phyloP scores from a whole-genome alignment of 305 asterid species.

The Fraxinus floribunda region DNA sequence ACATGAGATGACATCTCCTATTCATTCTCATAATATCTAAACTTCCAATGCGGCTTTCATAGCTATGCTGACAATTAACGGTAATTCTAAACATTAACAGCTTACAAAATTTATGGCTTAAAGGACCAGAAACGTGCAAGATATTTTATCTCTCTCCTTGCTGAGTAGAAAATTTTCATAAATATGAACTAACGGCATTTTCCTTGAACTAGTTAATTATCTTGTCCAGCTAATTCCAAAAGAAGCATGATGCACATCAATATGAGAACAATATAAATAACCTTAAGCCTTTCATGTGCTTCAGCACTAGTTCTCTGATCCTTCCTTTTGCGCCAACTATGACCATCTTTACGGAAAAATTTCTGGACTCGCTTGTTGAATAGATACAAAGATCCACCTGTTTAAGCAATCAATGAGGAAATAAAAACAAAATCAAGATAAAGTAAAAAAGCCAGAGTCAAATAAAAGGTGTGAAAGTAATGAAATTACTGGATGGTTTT shows the following conservation, averaged over 20 bases:
- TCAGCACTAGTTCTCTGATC: constrained; percentile 91
- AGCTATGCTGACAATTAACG: constrained; percentile 6
- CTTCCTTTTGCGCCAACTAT: constrained; percentile 90
- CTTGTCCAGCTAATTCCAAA: not conserved
- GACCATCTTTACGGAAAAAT: constrained; percentile 73
- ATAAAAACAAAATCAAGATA: constrained; percentile 12
- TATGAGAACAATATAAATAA: constrained; percentile 28
- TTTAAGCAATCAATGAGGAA: constrained; percentile 19
- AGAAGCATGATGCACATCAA: not conserved
- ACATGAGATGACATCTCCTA: constrained; percentile 1
- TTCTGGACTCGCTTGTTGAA: constrained; percentile 73
- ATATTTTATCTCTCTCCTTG: not conserved
- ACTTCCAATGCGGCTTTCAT: constrained; percentile 2
- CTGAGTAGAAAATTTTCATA: not conserved
- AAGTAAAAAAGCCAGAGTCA: constrained; percentile 4
- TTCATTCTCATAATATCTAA: constrained; percentile 6
- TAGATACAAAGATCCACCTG: constrained; percentile 83
- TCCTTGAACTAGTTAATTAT: not conserved
- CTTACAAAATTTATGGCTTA: constrained; percentile 41
- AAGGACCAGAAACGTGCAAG: constrained; percentile 18
- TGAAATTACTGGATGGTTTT: constrained; percentile 59
- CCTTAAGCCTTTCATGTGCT: constrained; percentile 98
- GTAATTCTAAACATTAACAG: constrained; percentile 1
- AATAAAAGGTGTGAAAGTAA: constrained; percentile 11
- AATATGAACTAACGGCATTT: not conserved